A percentile compares a stretch with the other conserved stretches of the same genome.
Evolutionary conservation across 2,329 filamentous ascomycete genomes (phyloP).

Genomic region (Talaromyces atroroseus): DNA sequence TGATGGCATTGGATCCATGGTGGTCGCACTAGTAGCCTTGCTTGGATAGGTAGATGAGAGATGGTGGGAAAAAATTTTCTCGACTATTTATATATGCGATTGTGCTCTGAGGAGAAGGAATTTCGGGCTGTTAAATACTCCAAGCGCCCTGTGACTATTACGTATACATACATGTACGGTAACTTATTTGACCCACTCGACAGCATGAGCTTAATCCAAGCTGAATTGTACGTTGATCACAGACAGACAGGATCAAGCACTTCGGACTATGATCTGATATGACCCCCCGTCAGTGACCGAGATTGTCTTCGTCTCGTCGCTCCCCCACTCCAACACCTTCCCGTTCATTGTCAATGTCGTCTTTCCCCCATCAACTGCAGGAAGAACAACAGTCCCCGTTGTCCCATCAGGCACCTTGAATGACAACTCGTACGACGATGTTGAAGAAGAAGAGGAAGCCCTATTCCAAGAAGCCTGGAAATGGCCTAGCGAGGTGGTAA

Average conservation of each 20-base stretch:
- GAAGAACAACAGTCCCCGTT: slow-evolving; percentile 9
- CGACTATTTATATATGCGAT: no score
- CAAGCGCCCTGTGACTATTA: no score
- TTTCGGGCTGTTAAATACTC: no score
- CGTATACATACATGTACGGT: no score
- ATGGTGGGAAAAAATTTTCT: not conserved
- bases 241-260: no score
- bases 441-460: not conserved
- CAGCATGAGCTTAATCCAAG: no score
- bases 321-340: not conserved
- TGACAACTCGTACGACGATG: slow-evolving; percentile 5
- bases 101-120: no score
- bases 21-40: not conserved
- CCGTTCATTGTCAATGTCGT: slow-evolving; percentile 9
- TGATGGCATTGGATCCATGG: slow-evolving; percentile 1
- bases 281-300: slow-evolving; percentile 5
- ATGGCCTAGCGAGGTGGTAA: slow-evolving; percentile 41
- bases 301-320: slow-evolving; percentile 1
- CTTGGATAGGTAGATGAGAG: not conserved
- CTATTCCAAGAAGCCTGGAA: slow-evolving; percentile 26
- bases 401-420: slow-evolving; percentile 11
- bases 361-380: not conserved
- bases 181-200: no score
- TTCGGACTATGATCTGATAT: slow-evolving; percentile 1
- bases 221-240: no score